These are phyloP conservation scores for Collybiopsis luxurians DNA, from an alignment of 768 basidiomycete genomes.

Conservation along the genomic window DNA sequence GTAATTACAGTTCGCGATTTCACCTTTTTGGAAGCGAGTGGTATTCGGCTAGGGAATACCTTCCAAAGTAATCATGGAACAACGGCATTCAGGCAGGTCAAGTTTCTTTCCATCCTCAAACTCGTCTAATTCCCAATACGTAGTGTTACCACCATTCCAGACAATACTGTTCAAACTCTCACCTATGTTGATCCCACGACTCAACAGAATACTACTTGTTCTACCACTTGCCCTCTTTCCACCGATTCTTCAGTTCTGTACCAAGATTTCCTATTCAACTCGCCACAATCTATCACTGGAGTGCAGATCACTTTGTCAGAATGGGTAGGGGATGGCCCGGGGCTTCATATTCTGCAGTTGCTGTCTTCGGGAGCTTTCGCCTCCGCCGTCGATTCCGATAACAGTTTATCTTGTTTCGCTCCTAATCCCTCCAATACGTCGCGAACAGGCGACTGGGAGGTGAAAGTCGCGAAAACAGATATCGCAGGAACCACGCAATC, in stretches of 20 bases:
- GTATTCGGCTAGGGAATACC: constrained; percentile 90
- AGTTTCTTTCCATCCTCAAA: not conserved
- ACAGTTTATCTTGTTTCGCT: constrained; percentile 73
- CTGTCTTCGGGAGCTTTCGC: constrained; percentile 91
- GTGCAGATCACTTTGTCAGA: constrained; percentile 79
- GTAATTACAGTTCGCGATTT: constrained; percentile 79
- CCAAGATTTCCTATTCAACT: constrained; percentile 89
- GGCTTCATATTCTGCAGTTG: constrained; percentile 88
- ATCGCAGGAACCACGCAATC: constrained; percentile 80
- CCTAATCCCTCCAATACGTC: constrained; percentile 69
- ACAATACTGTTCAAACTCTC: constrained; percentile 77
- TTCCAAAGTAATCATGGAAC: constrained; percentile 80
- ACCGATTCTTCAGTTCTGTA: constrained; percentile 75
- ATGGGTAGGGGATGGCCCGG: constrained; percentile 74
- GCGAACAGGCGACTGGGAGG: constrained; percentile 68
- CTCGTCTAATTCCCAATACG: constrained; percentile 7
- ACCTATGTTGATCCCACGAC: constrained; percentile 76
- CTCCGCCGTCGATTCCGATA: constrained; percentile 61
- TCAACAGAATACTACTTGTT: constrained; percentile 75
- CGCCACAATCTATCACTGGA: constrained; percentile 71
- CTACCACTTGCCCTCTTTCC: constrained; percentile 74
- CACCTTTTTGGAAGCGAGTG: constrained; percentile 68
- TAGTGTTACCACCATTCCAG: constrained; percentile 86
- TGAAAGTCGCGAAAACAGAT: constrained; percentile 58
- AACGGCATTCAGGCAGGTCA: constrained; percentile 76